Percentiles rank a stretch among this genome's conserved stretches.
Evolutionary conservation across 176 grass and related monocot species (phyloP).

Genomic region (Oryza longistaminata): DNA sequence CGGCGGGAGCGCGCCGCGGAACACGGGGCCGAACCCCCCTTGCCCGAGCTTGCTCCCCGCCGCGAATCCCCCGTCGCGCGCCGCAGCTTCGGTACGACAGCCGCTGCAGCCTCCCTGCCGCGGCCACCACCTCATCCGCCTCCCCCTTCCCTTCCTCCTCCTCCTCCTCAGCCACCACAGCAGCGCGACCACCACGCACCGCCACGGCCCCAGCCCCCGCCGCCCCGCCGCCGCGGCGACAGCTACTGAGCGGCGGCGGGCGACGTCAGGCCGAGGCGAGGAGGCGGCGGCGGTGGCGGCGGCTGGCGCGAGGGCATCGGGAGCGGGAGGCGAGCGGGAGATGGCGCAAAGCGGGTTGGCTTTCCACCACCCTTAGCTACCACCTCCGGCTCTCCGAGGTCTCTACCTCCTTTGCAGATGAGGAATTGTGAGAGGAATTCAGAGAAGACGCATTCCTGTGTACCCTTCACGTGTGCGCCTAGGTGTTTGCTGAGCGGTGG

Average conservation of each 20-base stretch:
- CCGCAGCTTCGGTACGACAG: slow-evolving; percentile 61
- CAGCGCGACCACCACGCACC: slow-evolving; percentile 3
- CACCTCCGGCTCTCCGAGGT: not conserved
- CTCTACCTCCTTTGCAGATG: no score
- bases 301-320: slow-evolving; percentile 64
- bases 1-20: slow-evolving; percentile 48
- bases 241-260: slow-evolving; percentile 1
- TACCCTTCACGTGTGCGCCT: not conserved
- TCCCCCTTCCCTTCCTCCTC: not conserved
- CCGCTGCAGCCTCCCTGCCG: slow-evolving; percentile 15
- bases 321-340: not conserved
- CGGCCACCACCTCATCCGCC: not conserved
- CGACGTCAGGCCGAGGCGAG: not conserved
- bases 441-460: not conserved
- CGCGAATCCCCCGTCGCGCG: slow-evolving; percentile 61
- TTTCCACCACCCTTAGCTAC: slow-evolving; percentile 49
- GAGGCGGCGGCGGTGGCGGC: not conserved
- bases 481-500: not conserved
- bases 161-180: slow-evolving; percentile 39
- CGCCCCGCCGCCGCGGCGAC: not conserved
- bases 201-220: not conserved
- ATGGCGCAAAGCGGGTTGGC: slow-evolving; percentile 32
- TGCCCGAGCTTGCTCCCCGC: slow-evolving; percentile 59
- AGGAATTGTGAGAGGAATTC: not conserved
- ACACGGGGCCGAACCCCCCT: slow-evolving; percentile 73